phyloP scores from a whole-genome alignment of 2,329 filamentous ascomycete genomes.

The Pestalotiopsis sp. region DNA sequence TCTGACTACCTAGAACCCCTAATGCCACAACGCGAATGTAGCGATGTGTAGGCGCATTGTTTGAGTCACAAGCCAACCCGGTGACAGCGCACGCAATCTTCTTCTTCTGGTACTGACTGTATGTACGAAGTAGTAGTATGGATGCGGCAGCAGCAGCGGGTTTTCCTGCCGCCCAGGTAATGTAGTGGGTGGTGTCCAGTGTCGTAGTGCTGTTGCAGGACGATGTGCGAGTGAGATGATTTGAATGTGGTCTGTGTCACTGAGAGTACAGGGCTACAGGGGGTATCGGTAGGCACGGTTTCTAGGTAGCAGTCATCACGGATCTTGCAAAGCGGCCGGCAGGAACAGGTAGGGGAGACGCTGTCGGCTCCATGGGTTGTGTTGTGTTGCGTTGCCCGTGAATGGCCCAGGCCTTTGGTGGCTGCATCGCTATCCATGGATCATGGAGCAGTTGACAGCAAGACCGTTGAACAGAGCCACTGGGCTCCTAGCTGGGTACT shows the following conservation, averaged over 20 bases:
- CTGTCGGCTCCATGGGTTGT: background rate
- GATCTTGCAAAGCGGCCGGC: background rate
- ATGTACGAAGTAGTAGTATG: background rate
- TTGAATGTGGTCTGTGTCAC: constrained; percentile 23
- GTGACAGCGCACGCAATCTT: background rate
- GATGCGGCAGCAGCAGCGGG: background rate
- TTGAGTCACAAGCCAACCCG: background rate
- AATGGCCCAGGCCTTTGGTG: background rate
- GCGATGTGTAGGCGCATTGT: background rate
- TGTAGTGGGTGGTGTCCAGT: background rate
- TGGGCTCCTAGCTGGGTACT: background rate
- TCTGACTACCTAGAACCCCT: background rate
- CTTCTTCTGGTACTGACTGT: background rate
- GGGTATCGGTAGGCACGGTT: background rate
- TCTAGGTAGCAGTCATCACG: background rate
- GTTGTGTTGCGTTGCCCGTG: background rate
- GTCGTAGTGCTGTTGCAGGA: constrained; percentile 10
- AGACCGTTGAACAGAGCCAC: constrained; percentile 2
- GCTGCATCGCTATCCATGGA: background rate
- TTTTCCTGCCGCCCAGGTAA: background rate
- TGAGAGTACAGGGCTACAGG: background rate
- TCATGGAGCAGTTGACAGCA: background rate
- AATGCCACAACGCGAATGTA: background rate
- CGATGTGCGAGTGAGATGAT: constrained; percentile 26
- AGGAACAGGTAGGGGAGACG: background rate